Base-by-base conservation (phyloP, 139 green algal species). In the Penium margaritaceum region DNA sequence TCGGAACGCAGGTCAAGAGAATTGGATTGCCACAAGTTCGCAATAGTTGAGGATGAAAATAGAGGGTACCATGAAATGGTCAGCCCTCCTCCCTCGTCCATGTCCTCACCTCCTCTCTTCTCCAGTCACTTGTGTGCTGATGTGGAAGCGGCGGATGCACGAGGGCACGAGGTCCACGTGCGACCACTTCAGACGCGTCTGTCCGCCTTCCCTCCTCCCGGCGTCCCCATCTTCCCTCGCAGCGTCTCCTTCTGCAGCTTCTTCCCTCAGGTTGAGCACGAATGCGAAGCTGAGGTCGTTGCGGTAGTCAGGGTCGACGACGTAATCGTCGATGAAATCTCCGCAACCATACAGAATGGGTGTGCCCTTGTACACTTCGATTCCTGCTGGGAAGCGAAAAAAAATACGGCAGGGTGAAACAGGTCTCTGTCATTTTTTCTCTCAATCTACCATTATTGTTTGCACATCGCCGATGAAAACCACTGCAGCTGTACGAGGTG, bases 291-390 rank as follows among this genome's bases (percentile, higher is more conserved):
- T 54, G 19, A 89, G 57, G 61, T 91, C 81, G 60, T 91, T 89
- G 29, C 85, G 68, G 54, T 79, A 91, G n/a, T 67, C 34, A 14
- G 81, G 73, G 32, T 90, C 84, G 19, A 86, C 63, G 27, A 62
- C 39, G 43, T 89, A 89, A 36, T 89, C 85, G 39, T 89, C 86
- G 14, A 89, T 70, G 38, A 89, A 91, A 34, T 79, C 76, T 24
- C 84, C 84, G 60, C 80, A 86, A 9, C 86, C 67, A 34, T 89
- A 89, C 1, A 89, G 72, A 57, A 89, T 91, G 1, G 86, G 70
- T 21, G 64, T 58, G n/a, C 66, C 66, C n/a, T 60, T 51, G 32
- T 84, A 63, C 12, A 85, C 32, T 39, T 89, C 79, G 21, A 89
- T 78, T 17, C 84, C 84, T 74, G 85, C 19, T 41, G 6, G 21